Conservation (phyloP, 75 land plant genomes). For the Sequoiadendron giganteum region DNA sequence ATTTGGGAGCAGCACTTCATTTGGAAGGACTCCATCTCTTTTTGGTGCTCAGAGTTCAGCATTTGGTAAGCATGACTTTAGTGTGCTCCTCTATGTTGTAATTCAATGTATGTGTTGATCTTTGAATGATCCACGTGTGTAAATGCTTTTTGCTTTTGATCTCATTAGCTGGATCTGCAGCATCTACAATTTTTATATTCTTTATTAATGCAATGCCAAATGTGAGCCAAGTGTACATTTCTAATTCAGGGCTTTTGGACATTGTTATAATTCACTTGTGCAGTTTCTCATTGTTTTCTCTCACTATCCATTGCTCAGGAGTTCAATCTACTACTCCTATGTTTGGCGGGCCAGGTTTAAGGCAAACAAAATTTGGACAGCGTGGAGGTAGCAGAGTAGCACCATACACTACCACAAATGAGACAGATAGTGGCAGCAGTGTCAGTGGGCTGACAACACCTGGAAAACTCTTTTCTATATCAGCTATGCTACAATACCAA, state of each 20-base stretch:
- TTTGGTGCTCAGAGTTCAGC: slow-evolving; percentile 61
- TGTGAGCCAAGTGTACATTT: background rate
- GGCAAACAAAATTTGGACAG: slow-evolving; percentile 58
- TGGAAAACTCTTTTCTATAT: slow-evolving; percentile 89
- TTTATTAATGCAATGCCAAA: background rate
- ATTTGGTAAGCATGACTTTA: slow-evolving; percentile 43
- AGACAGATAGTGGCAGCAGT: slow-evolving; percentile 55
- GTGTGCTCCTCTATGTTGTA: background rate
- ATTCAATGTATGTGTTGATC: background rate
- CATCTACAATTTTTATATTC: background rate
- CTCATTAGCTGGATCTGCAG: background rate
- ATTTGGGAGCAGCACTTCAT: slow-evolving; percentile 66
- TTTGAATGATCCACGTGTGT: background rate
- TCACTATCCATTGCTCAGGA: slow-evolving; percentile 28
- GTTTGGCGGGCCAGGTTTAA: slow-evolving; percentile 71
- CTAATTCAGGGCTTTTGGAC: background rate
- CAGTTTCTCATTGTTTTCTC: background rate
- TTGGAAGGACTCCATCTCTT: slow-evolving; percentile 50
- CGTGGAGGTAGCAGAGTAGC: slow-evolving; percentile 78
- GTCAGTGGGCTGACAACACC: slow-evolving; percentile 27
- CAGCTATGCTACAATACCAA: slow-evolving; percentile 94
- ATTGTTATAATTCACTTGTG: background rate
- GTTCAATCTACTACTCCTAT: slow-evolving; percentile 45
- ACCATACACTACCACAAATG: slow-evolving; percentile 70
- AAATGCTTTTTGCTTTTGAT: background rate